Percentiles rank a stretch among this genome's conserved stretches.
Evolutionary conservation across 805 yeast species (phyloP).

Genomic region (Tetrapisispora fleetii): DNA sequence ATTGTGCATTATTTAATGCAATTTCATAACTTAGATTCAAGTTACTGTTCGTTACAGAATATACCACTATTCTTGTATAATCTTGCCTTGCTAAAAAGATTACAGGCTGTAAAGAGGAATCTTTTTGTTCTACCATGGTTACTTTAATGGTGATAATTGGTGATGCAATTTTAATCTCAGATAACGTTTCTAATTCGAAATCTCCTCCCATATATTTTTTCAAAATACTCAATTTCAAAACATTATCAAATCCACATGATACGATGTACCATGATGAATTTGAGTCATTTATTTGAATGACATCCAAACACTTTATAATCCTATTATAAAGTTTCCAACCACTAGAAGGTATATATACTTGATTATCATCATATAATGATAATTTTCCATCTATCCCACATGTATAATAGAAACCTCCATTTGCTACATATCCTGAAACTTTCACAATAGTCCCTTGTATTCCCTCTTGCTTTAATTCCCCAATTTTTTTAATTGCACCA

Average conservation of each 20-base stretch:
- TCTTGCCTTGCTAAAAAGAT: constrained; percentile 52
- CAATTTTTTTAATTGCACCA: neutral
- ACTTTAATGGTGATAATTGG: constrained; percentile 45
- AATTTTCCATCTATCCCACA: constrained; percentile 22
- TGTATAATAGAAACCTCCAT: constrained; percentile 8
- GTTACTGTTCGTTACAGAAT: constrained; percentile 10
- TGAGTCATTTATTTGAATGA: constrained; percentile 6
- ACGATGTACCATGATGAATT: constrained; percentile 31
- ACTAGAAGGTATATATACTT: neutral
- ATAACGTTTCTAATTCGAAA: constrained; percentile 7
- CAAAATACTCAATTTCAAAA: constrained; percentile 25
- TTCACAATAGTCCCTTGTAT: constrained; percentile 8
- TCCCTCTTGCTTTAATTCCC: neutral
- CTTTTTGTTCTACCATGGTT: constrained; percentile 12
- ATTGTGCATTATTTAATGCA: constrained; percentile 66
- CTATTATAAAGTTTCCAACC: constrained; percentile 31
- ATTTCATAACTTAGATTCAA: constrained; percentile 35
- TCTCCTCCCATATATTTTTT: neutral
- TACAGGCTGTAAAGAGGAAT: constrained; percentile 24
- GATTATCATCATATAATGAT: constrained; percentile 5
- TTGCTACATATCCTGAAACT: constrained; percentile 14
- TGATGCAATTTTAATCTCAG: constrained; percentile 32
- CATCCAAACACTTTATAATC: constrained; percentile 30
- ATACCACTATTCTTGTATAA: constrained; percentile 46
- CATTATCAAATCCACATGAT: constrained; percentile 53